A percentile compares a stretch with the other conserved stretches of the same genome.
Conservation (phyloP, 1,139 yeast genomes). For the Saccharomyces hybrid region DNA sequence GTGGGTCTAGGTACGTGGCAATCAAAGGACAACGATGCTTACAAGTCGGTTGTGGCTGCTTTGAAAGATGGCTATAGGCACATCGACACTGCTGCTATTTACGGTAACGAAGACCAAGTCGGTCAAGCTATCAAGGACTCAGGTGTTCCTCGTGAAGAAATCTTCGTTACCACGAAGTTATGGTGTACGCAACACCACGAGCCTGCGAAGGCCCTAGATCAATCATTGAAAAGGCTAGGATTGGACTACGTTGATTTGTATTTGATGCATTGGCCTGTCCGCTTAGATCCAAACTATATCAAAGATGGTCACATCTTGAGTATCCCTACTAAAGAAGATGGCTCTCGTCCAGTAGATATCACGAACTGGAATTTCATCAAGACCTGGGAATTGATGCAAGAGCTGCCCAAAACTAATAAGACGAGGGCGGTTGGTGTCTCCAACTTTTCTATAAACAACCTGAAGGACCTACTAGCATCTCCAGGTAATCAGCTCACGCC, state of each 20-base stretch:
- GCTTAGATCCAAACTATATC: constrained; percentile 40
- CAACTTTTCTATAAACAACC: constrained; percentile 50
- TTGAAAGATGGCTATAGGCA: constrained; percentile 66
- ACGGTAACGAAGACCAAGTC: constrained; percentile 58
- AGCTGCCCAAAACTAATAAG: constrained; percentile 48
- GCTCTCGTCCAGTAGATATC: constrained; percentile 35
- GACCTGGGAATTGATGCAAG: constrained; percentile 63
- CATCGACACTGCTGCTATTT: constrained; percentile 69
- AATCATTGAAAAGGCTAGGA: constrained; percentile 55
- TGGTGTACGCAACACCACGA: constrained; percentile 62
- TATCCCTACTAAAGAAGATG: constrained; percentile 38
- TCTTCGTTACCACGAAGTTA: constrained; percentile 74
- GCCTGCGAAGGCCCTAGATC: constrained; percentile 51
- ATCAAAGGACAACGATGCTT: constrained; percentile 53
- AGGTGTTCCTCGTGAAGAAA: constrained; percentile 58
- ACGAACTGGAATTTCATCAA: constrained; percentile 48
- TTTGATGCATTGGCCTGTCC: constrained; percentile 80
- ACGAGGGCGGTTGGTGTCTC: constrained; percentile 69
- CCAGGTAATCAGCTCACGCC: constrained; percentile 50
- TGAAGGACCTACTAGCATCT: constrained; percentile 44
- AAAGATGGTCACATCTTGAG: constrained; percentile 32
- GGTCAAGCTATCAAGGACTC: constrained; percentile 62
- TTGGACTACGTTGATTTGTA: constrained; percentile 76
- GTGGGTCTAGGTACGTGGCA: constrained; percentile 80
- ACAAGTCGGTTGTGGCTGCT: constrained; percentile 54